Base-by-base conservation (phyloP, 768 basidiomycete genomes). In the Pholiota microspora region DNA sequence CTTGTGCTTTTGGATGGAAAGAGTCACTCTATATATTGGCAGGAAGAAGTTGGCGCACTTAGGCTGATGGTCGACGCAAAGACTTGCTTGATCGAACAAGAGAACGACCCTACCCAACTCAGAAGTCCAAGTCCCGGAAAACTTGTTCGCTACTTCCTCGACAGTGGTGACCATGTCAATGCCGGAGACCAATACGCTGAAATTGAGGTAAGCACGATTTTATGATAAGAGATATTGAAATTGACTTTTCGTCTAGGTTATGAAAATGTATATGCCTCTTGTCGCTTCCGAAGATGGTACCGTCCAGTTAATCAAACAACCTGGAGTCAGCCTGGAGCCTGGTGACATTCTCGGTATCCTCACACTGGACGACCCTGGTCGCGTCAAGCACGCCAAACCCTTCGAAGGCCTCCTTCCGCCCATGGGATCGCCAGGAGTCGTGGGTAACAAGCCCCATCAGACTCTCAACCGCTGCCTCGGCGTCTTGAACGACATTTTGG, bases 211-310 rank as follows among this genome's bases (percentile, higher is more conserved):
- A 51, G 80, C 61, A 5, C 25, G 50, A 51, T 49, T 42, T n/a
- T 42, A 1, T 56, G 28, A 45, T 15, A 35, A 5, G 49, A 4
- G 56, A 16, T 21, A 3, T 32, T 38, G 52, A 55, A 56, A 27
- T 27, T 61, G 7, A 55, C 50, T 28, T 40, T 36, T 28, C 45
- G 31, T 45, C 35, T 51, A 89, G 88, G 91, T 93, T 57, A 95
- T 97, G 94, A 98, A 99, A 77, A 99, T 98, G 97, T 97, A 97
- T 72, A 97, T 99, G 96, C 94, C 94, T 3, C 83, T 99, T 52
- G 85, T 92, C 52, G 94, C 94, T 4, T 83, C 89, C 2, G 97
- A 99, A 69, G 93, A 96, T 68, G 97, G 97, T 64, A 80, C 88
- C 44, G 87, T 95, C 15, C 94, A 96, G 64, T 85, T 98, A 64